Evolutionary conservation across 23 red algal species (phyloP), one percentile per base, ranked within the genome.

Genomic region (Gracilaria domingensis): DNA sequence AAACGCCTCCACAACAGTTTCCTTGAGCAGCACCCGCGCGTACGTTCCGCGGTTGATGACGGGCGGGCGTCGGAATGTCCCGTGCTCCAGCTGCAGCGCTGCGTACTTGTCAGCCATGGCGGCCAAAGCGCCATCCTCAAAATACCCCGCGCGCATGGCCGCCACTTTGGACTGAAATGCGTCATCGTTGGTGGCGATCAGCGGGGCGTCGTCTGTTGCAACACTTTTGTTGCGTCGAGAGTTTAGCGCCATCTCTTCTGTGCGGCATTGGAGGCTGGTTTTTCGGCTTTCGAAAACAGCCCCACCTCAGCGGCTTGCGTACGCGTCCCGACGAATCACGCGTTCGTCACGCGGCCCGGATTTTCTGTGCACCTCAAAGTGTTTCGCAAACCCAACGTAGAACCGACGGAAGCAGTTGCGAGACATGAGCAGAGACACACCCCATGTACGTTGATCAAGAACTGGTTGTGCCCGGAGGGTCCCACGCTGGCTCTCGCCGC

Each of bases 171-270:
- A 95, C 61, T 81, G 49, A 40, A 90, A 73, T 16, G 94, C 94
- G 61, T 95, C 94, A 57, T 91, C 86, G 49, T 95, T 95, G 8
- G 94, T 95, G 37, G 40, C 79, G 42, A 75, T 79, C 69, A 93
- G 54, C 39, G 79, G 51, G 12, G 54, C 79, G 53, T 65, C 79
- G 28, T 47, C 33, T 47, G 21, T 82, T 62, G 39, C 49, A 24
- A 13, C 21, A 28, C 49, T 25, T 25, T 5, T 62, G 45, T 37
- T 77, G 39, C 12, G 26, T 30, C 28, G 4, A 20, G 4, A 40
- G 2, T 77, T 25, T 0, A 14, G 50, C n/a, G 38, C 14, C 72
- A 77, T 77, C 11, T 12, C 42, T 29, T 20, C 8, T 9, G 8
- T 28, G 28, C 25, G 1, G 64, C 72, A 77, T 25, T 77, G 69